These are phyloP conservation scores for Tricholoma terreum DNA, from an alignment of 768 basidiomycete species.

Conservation along the genomic window DNA sequence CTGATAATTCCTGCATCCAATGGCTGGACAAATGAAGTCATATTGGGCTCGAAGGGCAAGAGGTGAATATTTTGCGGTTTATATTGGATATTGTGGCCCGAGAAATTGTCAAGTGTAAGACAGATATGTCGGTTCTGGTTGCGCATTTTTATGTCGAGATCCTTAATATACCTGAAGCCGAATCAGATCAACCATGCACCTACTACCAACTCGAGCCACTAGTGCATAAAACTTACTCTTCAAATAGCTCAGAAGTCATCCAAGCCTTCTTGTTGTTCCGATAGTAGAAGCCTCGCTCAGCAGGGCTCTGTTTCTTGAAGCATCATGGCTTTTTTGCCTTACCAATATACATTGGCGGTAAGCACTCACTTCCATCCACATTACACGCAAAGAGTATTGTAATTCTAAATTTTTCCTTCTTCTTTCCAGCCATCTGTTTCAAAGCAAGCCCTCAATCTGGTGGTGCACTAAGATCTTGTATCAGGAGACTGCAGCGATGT, in stretches of 20 bases:
- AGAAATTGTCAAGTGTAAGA: not conserved
- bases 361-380: constrained; percentile 30
- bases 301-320: constrained; percentile 24
- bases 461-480: constrained; percentile 11
- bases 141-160: not conserved
- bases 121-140: not conserved
- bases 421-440: constrained; percentile 31
- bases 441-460: constrained; percentile 29
- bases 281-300: constrained; percentile 32
- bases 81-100: not conserved
- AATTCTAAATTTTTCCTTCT: constrained; percentile 31
- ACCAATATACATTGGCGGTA: constrained; percentile 17
- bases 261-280: constrained; percentile 35
- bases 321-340: constrained; percentile 18
- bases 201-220: too few relatives aligned
- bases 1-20: constrained; percentile 23
- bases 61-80: not conserved
- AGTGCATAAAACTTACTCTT: constrained; percentile 27
- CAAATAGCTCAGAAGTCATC: constrained; percentile 34
- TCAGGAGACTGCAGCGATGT: too few relatives aligned
- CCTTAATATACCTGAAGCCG: not conserved
- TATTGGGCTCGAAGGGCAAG: not conserved
- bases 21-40: not conserved
- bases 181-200: too few relatives aligned
- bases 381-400: constrained; percentile 20